Conservation (phyloP, 176 grass and related monocot species). For the Juncus effusus region DNA sequence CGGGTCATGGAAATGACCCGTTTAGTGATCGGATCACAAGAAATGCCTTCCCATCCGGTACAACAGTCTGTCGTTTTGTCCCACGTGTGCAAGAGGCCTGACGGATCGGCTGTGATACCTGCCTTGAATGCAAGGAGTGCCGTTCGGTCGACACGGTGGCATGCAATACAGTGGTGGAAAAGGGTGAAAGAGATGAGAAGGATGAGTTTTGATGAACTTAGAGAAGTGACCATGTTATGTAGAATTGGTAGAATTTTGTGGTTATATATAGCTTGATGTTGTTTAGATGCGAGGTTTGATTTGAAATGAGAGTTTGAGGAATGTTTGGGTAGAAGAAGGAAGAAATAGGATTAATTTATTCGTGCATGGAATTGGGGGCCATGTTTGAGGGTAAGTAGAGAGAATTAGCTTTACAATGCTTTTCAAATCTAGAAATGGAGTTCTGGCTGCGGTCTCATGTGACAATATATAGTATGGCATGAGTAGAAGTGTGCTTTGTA, state of each 20-base stretch:
- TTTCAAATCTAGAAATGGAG: not conserved
- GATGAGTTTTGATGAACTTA: slow-evolving; percentile 5
- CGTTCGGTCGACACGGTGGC: slow-evolving; percentile 30
- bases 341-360: slow-evolving; percentile 9
- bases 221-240: slow-evolving; percentile 8
- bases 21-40: slow-evolving; percentile 27
- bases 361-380: slow-evolving; percentile 7
- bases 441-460: slow-evolving; percentile 9
- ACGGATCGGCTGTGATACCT: slow-evolving; percentile 30
- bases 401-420: slow-evolving; percentile 7
- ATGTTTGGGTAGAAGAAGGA: not conserved
- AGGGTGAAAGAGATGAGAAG: slow-evolving; percentile 12
- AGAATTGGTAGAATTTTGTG: not conserved
- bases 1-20: slow-evolving; percentile 33
- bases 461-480: slow-evolving; percentile 14
- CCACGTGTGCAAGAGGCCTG: slow-evolving; percentile 35
- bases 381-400: slow-evolving; percentile 21
- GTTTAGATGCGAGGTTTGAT: slow-evolving; percentile 4
- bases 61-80: slow-evolving; percentile 33
- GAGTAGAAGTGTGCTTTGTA: not conserved
- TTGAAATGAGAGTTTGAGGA: not conserved
- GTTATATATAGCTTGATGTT: not conserved
- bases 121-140: slow-evolving; percentile 38
- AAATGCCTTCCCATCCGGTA: slow-evolving; percentile 28
- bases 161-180: slow-evolving; percentile 9